Percentiles rank a stretch among this genome's conserved stretches.
Conservation (phyloP, 306 rosid species). For the Cucurbita moschata region DNA sequence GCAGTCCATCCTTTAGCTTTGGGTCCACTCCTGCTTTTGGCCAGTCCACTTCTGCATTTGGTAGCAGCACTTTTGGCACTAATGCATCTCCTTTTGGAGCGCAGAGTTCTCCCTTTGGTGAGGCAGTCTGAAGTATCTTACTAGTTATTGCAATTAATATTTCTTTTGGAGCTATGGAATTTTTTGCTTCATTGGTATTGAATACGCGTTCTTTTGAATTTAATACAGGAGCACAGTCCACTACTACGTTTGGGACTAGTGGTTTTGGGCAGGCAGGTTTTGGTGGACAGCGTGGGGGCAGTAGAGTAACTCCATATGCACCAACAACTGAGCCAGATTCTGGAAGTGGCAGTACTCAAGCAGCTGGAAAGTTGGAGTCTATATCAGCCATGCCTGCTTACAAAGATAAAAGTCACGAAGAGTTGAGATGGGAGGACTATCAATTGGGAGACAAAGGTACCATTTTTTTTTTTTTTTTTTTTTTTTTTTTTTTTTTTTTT, state of each 20-base stretch:
- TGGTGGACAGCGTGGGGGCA: constrained; percentile 80
- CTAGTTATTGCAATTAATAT: not conserved
- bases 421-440: constrained; percentile 96
- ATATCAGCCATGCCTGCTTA: constrained; percentile 84
- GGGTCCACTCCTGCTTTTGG: constrained; percentile 55
- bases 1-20: constrained; percentile 55
- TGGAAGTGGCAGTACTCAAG: constrained; percentile 31
- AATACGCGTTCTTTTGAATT: not conserved
- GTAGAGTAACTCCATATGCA: constrained; percentile 53
- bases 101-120: constrained; percentile 75
- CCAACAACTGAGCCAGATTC: constrained; percentile 64
- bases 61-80: constrained; percentile 56
- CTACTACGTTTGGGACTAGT: constrained; percentile 47
- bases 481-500: too few species aligned
- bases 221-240: constrained; percentile 54
- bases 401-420: constrained; percentile 92
- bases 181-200: not conserved
- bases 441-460: constrained; percentile 84
- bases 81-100: constrained; percentile 56
- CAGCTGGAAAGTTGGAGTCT: constrained; percentile 62
- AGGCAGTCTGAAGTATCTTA: not conserved
- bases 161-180: not conserved
- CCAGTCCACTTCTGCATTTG: constrained; percentile 60
- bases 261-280: constrained; percentile 54
- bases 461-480: not conserved